These are phyloP conservation scores for Candida insectalens DNA, from an alignment of 805 yeast genomes.

Conservation along the genomic window DNA sequence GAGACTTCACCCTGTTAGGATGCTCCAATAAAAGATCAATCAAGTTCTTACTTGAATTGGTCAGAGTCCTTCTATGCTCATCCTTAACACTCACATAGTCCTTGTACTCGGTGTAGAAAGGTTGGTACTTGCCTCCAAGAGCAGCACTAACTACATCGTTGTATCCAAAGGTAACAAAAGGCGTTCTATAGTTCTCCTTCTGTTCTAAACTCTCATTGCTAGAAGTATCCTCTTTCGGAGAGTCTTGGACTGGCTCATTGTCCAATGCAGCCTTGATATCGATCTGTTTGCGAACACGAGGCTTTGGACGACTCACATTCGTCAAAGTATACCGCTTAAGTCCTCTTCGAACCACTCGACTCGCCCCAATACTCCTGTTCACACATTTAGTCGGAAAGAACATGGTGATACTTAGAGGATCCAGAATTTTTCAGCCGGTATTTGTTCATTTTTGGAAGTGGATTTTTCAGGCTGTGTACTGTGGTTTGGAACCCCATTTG, in stretches of 20 bases:
- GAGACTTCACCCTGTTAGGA: neutral
- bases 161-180: slow-evolving; percentile 7
- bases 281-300: neutral
- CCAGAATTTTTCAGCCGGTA: no score
- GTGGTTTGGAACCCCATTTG: no score
- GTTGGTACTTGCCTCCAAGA: slow-evolving; percentile 1
- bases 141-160: slow-evolving; percentile 11
- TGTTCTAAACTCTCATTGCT: neutral
- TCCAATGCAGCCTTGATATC: neutral
- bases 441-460: no score
- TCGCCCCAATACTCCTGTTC: no score
- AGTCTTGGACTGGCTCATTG: neutral
- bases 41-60: slow-evolving; percentile 5
- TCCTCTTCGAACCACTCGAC: no score
- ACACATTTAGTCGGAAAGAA: no score
- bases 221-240: neutral
- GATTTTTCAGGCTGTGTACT: no score
- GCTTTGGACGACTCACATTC: no score
- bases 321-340: no score
- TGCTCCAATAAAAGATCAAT: slow-evolving; percentile 9
- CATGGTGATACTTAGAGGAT: no score
- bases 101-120: slow-evolving; percentile 9
- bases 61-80: slow-evolving; percentile 5
- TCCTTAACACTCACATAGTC: slow-evolving; percentile 12
- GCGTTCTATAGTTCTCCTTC: slow-evolving; percentile 2